These are phyloP conservation scores for Roridomyces roridus DNA, from an alignment of 768 basidiomycete species.

Conservation along the genomic window DNA sequence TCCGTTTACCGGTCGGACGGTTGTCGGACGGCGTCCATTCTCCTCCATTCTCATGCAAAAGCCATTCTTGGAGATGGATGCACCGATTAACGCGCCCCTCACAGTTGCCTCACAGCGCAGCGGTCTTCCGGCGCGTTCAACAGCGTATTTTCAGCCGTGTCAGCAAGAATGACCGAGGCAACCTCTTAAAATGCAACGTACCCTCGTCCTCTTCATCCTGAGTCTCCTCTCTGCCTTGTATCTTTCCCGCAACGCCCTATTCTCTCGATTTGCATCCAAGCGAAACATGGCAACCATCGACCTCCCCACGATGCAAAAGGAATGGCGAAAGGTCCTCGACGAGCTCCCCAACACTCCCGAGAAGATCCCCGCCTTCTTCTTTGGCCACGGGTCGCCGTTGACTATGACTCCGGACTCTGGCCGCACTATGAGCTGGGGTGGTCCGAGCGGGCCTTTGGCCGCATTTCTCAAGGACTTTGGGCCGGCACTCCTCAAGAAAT, in stretches of 20 bases:
- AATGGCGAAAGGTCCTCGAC: conserved; percentile 61
- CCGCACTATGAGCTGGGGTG: too few species aligned
- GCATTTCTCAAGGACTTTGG: conserved; percentile 71
- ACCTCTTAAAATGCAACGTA: not conserved
- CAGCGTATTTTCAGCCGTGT: too few species aligned
- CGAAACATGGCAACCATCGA: not conserved
- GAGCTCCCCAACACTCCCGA: conserved; percentile 59
- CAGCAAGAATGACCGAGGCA: not conserved
- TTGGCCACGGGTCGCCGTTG: conserved; percentile 71
- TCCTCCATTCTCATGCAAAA: too few species aligned
- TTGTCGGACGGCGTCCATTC: too few species aligned
- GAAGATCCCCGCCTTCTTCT: conserved; percentile 80
- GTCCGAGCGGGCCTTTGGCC: conserved; percentile 61
- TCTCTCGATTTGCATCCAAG: too few species aligned
- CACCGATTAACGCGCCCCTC: too few species aligned
- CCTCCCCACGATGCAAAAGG: conserved; percentile 42
- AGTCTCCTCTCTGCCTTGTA: not conserved
- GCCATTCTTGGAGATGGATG: too few species aligned
- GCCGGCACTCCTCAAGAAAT: conserved; percentile 66
- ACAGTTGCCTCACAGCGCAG: too few species aligned
- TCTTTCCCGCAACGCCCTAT: too few species aligned
- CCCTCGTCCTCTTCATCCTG: not conserved
- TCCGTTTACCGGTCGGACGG: too few species aligned
- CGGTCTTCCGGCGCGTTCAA: too few species aligned
- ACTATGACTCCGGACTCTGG: conserved; percentile 53